Evolutionary conservation across 441 rosid species (phyloP), one percentile per base, ranked within the genome.

Genomic region (Adansonia grandidieri): DNA sequence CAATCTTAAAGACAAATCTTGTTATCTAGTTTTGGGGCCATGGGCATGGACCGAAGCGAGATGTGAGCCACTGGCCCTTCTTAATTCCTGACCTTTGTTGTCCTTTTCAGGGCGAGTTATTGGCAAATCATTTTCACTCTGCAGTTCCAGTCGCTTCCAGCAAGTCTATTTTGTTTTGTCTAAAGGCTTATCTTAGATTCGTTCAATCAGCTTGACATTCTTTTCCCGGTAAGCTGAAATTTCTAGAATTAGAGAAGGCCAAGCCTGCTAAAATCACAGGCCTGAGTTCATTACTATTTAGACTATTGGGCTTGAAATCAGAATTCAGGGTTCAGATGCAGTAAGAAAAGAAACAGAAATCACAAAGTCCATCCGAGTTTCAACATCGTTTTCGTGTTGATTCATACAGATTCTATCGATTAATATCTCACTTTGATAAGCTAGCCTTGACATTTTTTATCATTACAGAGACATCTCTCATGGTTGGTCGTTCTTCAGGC

Each of bases 401-500:
- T 67, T 50, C 73, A 47, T 11, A 2, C 37, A 61, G 1, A 20
- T 37, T 15, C 45, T 15, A 15, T 37, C 44, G 4, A 37, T 15
- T 32, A 22, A 47, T 68, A 47, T 19, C 22, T 67, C 10, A 67
- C 14, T 19, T 9, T 10, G 54, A 67, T 19, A 68, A 68, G 37
- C 9, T 68, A 11, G 56, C 15, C 44, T 24, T 13, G 13, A 50
- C 74, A 14, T 24, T 50, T 50, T 50, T 50, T 70, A 70, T 22
- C 74, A 50, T 70, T 14, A 14, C 45, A 70, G 60, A 22, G 7
- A 53, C 62, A 3, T 61, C 60, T n/a, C 72, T 76, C 14, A 71
- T 68, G 17, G 40, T 47, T 68, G 73, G 73, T 47, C 73, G 57
- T 68, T 13, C 42, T 51, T 72, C 74, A 0, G 80, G 73, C 8